Conservation (phyloP, 805 yeast genomes). For the Hagleromyces aurorensis region DNA sequence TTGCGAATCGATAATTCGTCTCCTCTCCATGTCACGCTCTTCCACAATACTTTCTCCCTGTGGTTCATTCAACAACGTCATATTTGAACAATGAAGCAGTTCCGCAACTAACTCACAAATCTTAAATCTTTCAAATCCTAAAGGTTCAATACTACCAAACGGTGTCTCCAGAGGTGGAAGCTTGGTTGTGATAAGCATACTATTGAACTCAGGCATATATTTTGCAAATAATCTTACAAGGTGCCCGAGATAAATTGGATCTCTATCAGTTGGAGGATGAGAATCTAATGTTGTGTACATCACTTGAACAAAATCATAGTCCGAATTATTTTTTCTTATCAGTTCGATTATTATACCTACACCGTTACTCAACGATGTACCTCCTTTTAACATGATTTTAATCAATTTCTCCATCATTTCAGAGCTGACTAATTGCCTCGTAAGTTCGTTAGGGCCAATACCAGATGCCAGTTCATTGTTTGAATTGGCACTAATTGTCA, state of each 20-base stretch:
- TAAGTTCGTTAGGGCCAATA: conserved; percentile 91
- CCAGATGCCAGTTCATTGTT: conserved; percentile 81
- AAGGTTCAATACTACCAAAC: conserved; percentile 56
- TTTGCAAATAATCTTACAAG: conserved; percentile 71
- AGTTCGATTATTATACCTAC: conserved; percentile 93
- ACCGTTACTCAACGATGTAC: conserved; percentile 85
- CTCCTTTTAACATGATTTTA: conserved; percentile 69
- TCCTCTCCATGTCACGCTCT: conserved; percentile 63
- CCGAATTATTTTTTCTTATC: conserved; percentile 91
- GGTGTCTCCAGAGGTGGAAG: conserved; percentile 35
- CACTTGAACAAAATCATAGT: conserved; percentile 86
- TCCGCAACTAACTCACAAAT: conserved; percentile 92
- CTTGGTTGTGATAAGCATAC: conserved; percentile 41
- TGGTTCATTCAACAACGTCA: conserved; percentile 79
- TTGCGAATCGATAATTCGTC: conserved; percentile 20
- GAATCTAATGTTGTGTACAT: conserved; percentile 72
- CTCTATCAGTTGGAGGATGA: conserved; percentile 88
- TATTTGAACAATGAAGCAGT: conserved; percentile 88
- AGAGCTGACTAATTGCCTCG: conserved; percentile 81
- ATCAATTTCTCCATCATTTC: conserved; percentile 60
- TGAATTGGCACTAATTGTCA: conserved; percentile 88
- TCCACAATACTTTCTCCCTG: conserved; percentile 58
- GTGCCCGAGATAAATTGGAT: conserved; percentile 87
- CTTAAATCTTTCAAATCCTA: conserved; percentile 91
- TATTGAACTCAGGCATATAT: conserved; percentile 59